Conservation (phyloP, 441 rosid species). For the Breynia disticha region DNA sequence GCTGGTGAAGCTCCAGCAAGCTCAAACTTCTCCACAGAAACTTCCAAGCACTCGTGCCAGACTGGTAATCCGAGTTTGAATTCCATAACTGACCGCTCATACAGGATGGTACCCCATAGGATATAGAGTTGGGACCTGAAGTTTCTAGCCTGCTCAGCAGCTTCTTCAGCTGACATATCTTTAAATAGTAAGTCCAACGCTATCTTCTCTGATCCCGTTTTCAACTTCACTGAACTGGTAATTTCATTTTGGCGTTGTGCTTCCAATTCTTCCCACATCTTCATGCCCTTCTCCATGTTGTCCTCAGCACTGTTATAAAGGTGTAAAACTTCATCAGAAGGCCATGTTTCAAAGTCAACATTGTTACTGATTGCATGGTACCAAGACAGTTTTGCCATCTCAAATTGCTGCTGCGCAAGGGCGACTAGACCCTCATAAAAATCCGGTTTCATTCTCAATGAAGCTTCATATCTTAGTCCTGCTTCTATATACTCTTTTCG, state of each 20-base stretch:
- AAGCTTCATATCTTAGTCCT: slow-evolving; percentile 64
- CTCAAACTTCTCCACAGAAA: slow-evolving; percentile 87
- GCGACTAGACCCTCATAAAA: slow-evolving; percentile 87
- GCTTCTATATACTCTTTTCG: slow-evolving; percentile 56
- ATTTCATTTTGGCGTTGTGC: slow-evolving; percentile 48
- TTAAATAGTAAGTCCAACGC: slow-evolving; percentile 42
- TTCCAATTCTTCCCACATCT: slow-evolving; percentile 79
- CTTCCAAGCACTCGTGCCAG: slow-evolving; percentile 93
- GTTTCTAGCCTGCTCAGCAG: slow-evolving; percentile 53
- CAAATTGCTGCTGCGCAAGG: slow-evolving; percentile 82
- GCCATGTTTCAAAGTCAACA: slow-evolving; percentile 46
- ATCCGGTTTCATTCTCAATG: slow-evolving; percentile 73
- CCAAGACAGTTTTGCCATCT: slow-evolving; percentile 90
- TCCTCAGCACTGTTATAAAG: slow-evolving; percentile 86
- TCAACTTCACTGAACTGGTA: slow-evolving; percentile 36
- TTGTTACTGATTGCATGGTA: slow-evolving; percentile 60
- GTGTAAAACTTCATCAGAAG: slow-evolving; percentile 58
- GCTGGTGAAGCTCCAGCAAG: slow-evolving; percentile 92
- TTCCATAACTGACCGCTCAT: slow-evolving; percentile 89
- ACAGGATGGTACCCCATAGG: slow-evolving; percentile 84
- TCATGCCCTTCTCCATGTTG: slow-evolving; percentile 84
- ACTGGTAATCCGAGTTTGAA: slow-evolving; percentile 66
- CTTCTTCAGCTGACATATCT: slow-evolving; percentile 49
- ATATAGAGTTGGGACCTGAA: slow-evolving; percentile 78
- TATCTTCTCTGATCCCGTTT: slow-evolving; percentile 34